Conservation (phyloP, 1,284 basidiomycete genomes). For the Omphalotus olearius region DNA sequence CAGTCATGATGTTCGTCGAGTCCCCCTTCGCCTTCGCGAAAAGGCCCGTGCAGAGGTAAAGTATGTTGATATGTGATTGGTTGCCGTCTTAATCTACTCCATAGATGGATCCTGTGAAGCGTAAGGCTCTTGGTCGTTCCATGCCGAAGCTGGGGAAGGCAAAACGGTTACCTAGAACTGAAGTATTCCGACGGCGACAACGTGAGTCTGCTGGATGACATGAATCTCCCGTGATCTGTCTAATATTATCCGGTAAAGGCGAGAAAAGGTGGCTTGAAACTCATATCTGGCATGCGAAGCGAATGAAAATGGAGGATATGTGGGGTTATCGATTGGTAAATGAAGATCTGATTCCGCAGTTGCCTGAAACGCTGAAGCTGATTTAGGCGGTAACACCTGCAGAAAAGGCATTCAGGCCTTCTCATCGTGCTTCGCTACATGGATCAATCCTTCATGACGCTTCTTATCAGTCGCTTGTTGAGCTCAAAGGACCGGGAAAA, state of each 20-base stretch:
- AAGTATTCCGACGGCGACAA: slow-evolving; percentile 61
- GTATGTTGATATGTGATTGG: neutral
- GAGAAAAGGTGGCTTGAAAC: slow-evolving; percentile 90
- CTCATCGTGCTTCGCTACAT: slow-evolving; percentile 81
- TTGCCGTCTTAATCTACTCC: slow-evolving; percentile 9
- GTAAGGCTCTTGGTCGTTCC: slow-evolving; percentile 46
- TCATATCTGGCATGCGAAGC: slow-evolving; percentile 92
- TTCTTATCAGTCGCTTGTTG: slow-evolving; percentile 76
- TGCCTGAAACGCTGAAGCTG: neutral
- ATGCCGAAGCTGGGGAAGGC: slow-evolving; percentile 56
- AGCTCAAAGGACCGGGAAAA: slow-evolving; percentile 61
- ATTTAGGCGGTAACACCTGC: slow-evolving; percentile 71
- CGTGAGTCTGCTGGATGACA: slow-evolving; percentile 37
- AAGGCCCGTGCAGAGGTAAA: slow-evolving; percentile 79
- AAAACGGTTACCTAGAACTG: slow-evolving; percentile 46
- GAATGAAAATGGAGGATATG: slow-evolving; percentile 86
- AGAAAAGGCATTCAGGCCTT: slow-evolving; percentile 85
- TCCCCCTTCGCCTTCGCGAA: slow-evolving; percentile 76
- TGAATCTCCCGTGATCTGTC: neutral
- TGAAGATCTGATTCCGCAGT: neutral
- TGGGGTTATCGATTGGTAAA: slow-evolving; percentile 85
- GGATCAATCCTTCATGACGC: slow-evolving; percentile 85
- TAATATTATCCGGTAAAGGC: slow-evolving; percentile 33
- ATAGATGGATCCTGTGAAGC: slow-evolving; percentile 76
- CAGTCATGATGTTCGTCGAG: slow-evolving; percentile 86